These are phyloP conservation scores for Skeletonema costatum DNA, from an alignment of 108 stramenopile species.

Conservation along the genomic window DNA sequence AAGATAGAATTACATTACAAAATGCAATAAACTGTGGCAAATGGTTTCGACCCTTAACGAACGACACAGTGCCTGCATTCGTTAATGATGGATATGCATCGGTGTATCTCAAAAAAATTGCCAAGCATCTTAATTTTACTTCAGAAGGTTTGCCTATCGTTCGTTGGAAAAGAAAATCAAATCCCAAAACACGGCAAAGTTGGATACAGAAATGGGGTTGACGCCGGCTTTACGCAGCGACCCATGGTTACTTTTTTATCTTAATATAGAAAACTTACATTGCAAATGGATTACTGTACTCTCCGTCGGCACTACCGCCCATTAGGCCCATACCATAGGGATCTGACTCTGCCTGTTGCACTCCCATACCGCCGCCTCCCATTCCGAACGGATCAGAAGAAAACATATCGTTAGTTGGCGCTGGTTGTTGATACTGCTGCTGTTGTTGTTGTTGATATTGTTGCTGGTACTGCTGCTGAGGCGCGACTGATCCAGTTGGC, in stretches of 20 bases:
- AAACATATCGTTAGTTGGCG: slow-evolving; percentile 4
- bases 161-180: not conserved
- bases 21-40: too few species aligned
- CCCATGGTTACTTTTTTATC: not conserved
- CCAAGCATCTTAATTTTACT: not conserved
- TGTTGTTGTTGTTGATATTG: slow-evolving; percentile 11
- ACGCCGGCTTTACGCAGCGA: not conserved
- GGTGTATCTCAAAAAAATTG: not conserved
- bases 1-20: too few species aligned
- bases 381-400: slow-evolving; percentile 19
- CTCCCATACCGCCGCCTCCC: not conserved
- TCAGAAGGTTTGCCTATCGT: not conserved
- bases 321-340: slow-evolving; percentile 29
- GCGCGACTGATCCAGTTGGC: slow-evolving; percentile 1
- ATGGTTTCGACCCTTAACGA: too few species aligned
- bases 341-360: not conserved
- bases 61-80: too few species aligned
- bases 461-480: slow-evolving; percentile 7
- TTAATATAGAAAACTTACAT: slow-evolving; percentile 3
- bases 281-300: slow-evolving; percentile 43
- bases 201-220: not conserved
- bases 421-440: slow-evolving; percentile 12
- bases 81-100: too few species aligned
- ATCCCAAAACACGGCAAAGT: not conserved
- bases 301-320: slow-evolving; percentile 26